phyloP scores from a whole-genome alignment of 768 basidiomycete species.

The Guyanaporus albipodus region DNA sequence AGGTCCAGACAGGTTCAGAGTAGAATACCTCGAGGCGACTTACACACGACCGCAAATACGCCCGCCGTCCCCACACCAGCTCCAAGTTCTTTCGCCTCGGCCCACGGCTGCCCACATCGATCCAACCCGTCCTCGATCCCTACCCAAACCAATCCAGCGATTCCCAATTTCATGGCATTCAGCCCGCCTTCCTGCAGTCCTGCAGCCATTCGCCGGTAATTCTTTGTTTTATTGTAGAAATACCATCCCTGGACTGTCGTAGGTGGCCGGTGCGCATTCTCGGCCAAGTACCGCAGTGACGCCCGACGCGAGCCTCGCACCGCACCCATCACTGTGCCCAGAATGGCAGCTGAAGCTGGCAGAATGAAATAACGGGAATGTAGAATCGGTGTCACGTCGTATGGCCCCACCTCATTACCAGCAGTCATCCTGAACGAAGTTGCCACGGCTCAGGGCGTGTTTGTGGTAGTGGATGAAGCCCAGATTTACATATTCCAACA shows the following conservation, averaged over 20 bases:
- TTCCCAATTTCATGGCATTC: slow-evolving; percentile 51
- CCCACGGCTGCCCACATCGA: slow-evolving; percentile 33
- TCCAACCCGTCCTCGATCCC: slow-evolving; percentile 44
- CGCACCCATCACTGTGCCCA: slow-evolving; percentile 68
- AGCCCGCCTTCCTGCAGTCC: slow-evolving; percentile 63
- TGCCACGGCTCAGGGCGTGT: background rate
- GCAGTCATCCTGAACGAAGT: slow-evolving; percentile 16
- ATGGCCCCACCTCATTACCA: slow-evolving; percentile 11
- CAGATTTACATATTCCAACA: too few species aligned
- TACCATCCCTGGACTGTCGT: slow-evolving; percentile 90
- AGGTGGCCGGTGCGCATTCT: slow-evolving; percentile 86
- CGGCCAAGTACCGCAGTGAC: slow-evolving; percentile 82
- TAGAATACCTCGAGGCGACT: slow-evolving; percentile 25
- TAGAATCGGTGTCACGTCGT: slow-evolving; percentile 31
- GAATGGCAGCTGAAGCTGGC: slow-evolving; percentile 53
- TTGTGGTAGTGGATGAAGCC: background rate
- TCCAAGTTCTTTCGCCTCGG: slow-evolving; percentile 49
- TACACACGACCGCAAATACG: slow-evolving; percentile 54
- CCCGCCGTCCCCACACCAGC: slow-evolving; percentile 64
- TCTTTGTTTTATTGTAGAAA: slow-evolving; percentile 95
- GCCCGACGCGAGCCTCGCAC: slow-evolving; percentile 68
- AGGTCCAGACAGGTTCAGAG: background rate
- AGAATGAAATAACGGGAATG: slow-evolving; percentile 55
- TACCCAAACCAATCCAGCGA: slow-evolving; percentile 46
- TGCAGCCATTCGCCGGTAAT: slow-evolving; percentile 76